phyloP scores from a whole-genome alignment of 495 filamentous ascomycete species.

The Sporormia fimetaria region DNA sequence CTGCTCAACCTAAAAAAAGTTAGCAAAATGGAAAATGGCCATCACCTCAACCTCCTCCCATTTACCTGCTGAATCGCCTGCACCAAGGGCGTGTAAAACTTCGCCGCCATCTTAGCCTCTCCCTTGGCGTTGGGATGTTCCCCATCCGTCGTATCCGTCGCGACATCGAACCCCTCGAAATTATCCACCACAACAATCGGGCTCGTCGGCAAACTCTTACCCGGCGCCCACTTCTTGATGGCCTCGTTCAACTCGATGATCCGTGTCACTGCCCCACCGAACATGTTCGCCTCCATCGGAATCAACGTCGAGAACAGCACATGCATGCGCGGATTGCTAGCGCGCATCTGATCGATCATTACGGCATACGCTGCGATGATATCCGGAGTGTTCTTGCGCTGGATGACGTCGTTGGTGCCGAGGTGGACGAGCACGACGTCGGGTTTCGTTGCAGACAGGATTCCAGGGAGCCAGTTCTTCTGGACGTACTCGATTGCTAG shows the following conservation, averaged over 20 bases:
- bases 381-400: constrained; percentile 1
- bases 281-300: constrained; percentile 2
- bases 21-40: no score
- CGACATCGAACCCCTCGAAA: constrained; percentile 9
- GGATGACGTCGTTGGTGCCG: constrained; percentile 19
- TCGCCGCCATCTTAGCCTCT: constrained; percentile 8
- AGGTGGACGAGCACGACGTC: constrained; percentile 20
- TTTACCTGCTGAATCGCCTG: constrained; percentile 15
- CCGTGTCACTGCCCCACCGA: no score
- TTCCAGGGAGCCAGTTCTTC: constrained; percentile 8
- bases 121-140: constrained; percentile 18
- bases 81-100: constrained; percentile 5
- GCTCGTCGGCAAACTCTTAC: background rate
- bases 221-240: constrained; percentile 10
- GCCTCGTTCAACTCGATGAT: constrained; percentile 15
- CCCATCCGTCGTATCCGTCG: constrained; percentile 15
- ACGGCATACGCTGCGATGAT: constrained; percentile 11
- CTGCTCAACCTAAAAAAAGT: no score
- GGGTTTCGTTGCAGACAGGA: constrained; percentile 5
- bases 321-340: constrained; percentile 4
- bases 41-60: background rate
- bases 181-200: constrained; percentile 16
- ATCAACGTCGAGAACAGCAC: constrained; percentile 11
- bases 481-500: constrained; percentile 7
- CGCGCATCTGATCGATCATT: constrained; percentile 15